phyloP scores from a whole-genome alignment of 202 grass and related monocot species.

The Eragrostis tef region DNA sequence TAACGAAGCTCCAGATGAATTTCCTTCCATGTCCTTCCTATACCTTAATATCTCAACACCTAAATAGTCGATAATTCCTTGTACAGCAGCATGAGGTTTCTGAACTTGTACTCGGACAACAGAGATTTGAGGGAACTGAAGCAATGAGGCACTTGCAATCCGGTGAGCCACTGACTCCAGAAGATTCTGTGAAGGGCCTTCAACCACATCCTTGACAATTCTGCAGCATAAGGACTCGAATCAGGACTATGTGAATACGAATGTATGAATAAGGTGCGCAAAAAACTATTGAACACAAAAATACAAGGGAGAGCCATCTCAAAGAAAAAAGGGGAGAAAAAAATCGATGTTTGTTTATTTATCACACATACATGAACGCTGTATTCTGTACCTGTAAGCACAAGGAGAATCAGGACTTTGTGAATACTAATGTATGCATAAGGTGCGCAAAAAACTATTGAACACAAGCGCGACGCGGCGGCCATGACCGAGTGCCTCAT shows the following conservation, averaged over 20 bases:
- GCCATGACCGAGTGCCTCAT: too few relatives aligned
- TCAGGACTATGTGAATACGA: neutral
- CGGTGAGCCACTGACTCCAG: conserved; percentile 68
- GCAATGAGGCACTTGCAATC: conserved; percentile 59
- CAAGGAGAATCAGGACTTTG: too few relatives aligned
- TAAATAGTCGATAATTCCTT: conserved; percentile 62
- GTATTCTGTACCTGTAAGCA: conserved; percentile 56
- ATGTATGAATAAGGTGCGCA: neutral
- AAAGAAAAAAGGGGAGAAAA: neutral
- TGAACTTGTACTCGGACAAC: conserved; percentile 60
- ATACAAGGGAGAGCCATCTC: neutral
- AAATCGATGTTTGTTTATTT: neutral
- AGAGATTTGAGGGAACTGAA: conserved; percentile 64
- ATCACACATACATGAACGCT: neutral
- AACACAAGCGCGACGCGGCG: conserved; percentile 58
- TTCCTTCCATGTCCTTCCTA: conserved; percentile 32
- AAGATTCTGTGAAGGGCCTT: conserved; percentile 74
- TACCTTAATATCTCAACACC: conserved; percentile 72
- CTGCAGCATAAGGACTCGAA: conserved; percentile 29
- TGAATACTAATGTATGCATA: too few relatives aligned
- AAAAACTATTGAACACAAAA: neutral
- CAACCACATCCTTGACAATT: conserved; percentile 65
- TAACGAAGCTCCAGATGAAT: conserved; percentile 2
- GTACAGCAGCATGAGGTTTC: conserved; percentile 69
- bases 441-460: too few relatives aligned